phyloP scores from a whole-genome alignment of 306 rosid genomes.

The Vigna angularis region DNA sequence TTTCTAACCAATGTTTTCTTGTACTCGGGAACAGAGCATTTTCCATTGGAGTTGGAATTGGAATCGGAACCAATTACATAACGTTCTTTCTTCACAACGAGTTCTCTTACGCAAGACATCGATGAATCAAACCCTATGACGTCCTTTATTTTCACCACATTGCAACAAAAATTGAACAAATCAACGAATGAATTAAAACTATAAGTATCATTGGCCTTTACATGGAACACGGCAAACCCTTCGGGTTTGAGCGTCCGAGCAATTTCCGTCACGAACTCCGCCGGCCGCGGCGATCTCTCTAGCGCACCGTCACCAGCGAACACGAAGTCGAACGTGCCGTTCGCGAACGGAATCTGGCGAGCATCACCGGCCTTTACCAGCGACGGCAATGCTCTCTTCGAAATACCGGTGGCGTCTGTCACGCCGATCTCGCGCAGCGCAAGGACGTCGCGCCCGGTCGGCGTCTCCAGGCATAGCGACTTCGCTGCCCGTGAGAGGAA shows the following conservation, averaged over 20 bases:
- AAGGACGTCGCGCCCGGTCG: constrained; percentile 68
- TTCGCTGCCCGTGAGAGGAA: constrained; percentile 65
- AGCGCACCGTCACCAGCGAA: constrained; percentile 69
- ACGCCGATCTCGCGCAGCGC: constrained; percentile 79
- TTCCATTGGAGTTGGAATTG: constrained; percentile 40
- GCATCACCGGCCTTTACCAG: constrained; percentile 66
- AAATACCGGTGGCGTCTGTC: constrained; percentile 66
- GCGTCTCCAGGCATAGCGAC: constrained; percentile 71
- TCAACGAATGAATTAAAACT: constrained; percentile 86
- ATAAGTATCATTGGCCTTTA: constrained; percentile 77
- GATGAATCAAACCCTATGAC: constrained; percentile 63
- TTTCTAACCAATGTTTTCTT: constrained; percentile 60
- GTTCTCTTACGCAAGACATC: constrained; percentile 69
- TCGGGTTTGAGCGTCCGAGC: constrained; percentile 79
- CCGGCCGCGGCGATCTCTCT: constrained; percentile 52
- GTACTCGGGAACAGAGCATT: constrained; percentile 67
- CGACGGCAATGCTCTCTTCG: constrained; percentile 72
- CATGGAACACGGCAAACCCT: constrained; percentile 88
- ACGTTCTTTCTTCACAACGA: constrained; percentile 60
- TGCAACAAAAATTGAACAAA: constrained; percentile 75
- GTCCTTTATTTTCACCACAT: constrained; percentile 64
- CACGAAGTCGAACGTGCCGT: constrained; percentile 69
- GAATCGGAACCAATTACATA: neutral
- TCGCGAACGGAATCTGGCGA: constrained; percentile 63
- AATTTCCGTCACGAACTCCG: constrained; percentile 65